Evolutionary conservation across 2,329 filamentous ascomycete species (phyloP).

Genomic region (Diplocarpon rosae): DNA sequence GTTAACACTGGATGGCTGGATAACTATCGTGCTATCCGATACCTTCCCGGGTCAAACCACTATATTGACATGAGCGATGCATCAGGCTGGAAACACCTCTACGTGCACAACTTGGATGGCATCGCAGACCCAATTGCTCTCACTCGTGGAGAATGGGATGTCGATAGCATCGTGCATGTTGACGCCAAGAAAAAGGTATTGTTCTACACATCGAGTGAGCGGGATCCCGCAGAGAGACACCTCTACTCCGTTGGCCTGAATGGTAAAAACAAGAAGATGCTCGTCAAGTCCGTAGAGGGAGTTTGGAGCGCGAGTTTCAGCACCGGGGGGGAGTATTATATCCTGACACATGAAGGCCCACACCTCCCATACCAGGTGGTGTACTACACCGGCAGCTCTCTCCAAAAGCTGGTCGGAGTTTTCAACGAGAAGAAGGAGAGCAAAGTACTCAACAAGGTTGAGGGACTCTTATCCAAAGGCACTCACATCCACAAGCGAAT

Average conservation of each 20-base stretch:
- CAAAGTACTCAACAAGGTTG: no score
- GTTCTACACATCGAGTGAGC: conserved; percentile 55
- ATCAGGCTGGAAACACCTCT: conserved; percentile 55
- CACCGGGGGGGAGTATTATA: conserved; percentile 38
- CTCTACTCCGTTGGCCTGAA: conserved; percentile 54
- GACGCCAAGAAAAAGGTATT: conserved; percentile 44
- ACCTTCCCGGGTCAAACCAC: conserved; percentile 34
- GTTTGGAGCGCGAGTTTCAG: conserved; percentile 58
- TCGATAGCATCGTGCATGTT: conserved; percentile 46
- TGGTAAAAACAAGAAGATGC: conserved; percentile 40
- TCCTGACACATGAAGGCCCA: conserved; percentile 53
- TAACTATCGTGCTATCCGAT: conserved; percentile 44
- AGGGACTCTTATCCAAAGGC: no score
- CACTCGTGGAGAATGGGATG: conserved; percentile 52
- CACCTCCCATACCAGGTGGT: conserved; percentile 61
- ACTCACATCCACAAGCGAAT: no score
- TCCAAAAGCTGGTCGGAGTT: no score
- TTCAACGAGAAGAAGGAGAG: no score
- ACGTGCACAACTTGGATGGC: conserved; percentile 48
- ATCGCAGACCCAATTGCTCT: conserved; percentile 41
- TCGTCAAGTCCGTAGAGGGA: conserved; percentile 41
- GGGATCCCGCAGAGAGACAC: conserved; percentile 56
- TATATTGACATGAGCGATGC: conserved; percentile 59
- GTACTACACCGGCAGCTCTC: conserved; percentile 33
- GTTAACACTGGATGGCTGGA: conserved; percentile 40